A percentile compares a stretch with the other conserved stretches of the same genome.
These are phyloP conservation scores for Leccinum boreale DNA, from an alignment of 768 basidiomycete species.

Conservation along the genomic window DNA sequence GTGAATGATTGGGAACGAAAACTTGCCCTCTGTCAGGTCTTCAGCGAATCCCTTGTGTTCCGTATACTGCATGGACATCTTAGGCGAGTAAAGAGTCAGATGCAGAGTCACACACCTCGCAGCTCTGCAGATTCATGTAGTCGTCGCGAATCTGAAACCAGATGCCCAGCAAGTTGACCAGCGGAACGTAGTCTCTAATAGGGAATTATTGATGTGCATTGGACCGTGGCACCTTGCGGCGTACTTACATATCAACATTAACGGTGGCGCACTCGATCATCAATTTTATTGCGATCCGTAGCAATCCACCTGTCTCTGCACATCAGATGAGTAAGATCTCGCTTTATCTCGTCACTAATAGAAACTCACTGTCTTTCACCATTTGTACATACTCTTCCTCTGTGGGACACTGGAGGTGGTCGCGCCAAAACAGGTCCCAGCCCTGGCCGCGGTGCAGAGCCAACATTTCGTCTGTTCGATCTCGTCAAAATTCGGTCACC, in stretches of 20 bases:
- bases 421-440: constrained; percentile 89
- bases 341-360: not conserved
- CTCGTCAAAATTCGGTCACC: not conserved
- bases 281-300: constrained; percentile 87
- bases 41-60: constrained; percentile 88
- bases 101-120: constrained; percentile 7
- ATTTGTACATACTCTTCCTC: constrained; percentile 94
- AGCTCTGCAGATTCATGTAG: constrained; percentile 38
- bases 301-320: constrained; percentile 90
- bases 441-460: constrained; percentile 93
- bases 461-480: constrained; percentile 57
- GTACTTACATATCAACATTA: constrained; percentile 53
- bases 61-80: constrained; percentile 59
- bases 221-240: not conserved
- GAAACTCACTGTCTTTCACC: constrained; percentile 85
- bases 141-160: constrained; percentile 62
- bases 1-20: constrained; percentile 94
- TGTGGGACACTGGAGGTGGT: constrained; percentile 83
- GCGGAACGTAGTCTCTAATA: constrained; percentile 50
- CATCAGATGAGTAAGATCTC: not conserved
- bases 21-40: constrained; percentile 95
- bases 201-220: not conserved
- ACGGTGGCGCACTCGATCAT: constrained; percentile 87
- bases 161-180: constrained; percentile 55
- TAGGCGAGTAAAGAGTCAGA: not conserved